A percentile compares a stretch with the other conserved stretches of the same genome.
Conservation (phyloP, 495 filamentous ascomycete species). For the Articulospora tetracladia region DNA sequence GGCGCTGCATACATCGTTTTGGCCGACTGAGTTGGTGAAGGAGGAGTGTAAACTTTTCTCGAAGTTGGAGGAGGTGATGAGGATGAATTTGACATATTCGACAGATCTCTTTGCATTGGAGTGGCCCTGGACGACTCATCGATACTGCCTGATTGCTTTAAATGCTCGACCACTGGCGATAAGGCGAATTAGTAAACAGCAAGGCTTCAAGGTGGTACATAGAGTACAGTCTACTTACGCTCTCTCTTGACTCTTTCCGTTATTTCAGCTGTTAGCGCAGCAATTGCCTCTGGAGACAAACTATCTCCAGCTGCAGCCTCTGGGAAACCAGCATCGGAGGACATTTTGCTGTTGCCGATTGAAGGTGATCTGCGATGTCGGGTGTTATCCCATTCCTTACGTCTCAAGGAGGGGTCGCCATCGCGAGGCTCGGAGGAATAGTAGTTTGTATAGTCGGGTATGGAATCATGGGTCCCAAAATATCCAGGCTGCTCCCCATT, state of each 20-base stretch:
- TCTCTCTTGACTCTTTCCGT: constrained; percentile 23
- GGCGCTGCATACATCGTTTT: constrained; percentile 1
- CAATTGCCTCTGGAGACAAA: constrained; percentile 26
- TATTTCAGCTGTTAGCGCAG: constrained; percentile 21
- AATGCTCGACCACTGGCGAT: constrained; percentile 21
- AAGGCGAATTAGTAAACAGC: constrained; percentile 4
- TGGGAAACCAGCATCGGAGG: constrained; percentile 4
- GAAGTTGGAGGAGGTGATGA: constrained; percentile 24
- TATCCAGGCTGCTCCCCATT: constrained; percentile 16
- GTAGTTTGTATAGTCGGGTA: constrained; percentile 12
- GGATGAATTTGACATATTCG: constrained; percentile 22
- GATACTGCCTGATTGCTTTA: constrained; percentile 22
- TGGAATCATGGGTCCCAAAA: constrained; percentile 11
- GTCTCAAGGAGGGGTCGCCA: constrained; percentile 1
- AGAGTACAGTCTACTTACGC: constrained; percentile 10
- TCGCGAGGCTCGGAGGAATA: constrained; percentile 19
- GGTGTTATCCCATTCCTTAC: constrained; percentile 4
- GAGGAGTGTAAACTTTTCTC: constrained; percentile 23
- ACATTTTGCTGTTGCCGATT: constrained; percentile 14
- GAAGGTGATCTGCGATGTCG: constrained; percentile 13
- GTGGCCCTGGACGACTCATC: constrained; percentile 14
- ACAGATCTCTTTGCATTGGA: constrained; percentile 16
- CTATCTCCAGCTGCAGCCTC: constrained; percentile 7
- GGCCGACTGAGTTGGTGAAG: constrained; percentile 18
- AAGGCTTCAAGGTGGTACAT: neutral